phyloP scores from a whole-genome alignment of 805 yeast species.

The Metschnikowia vanudenii region DNA sequence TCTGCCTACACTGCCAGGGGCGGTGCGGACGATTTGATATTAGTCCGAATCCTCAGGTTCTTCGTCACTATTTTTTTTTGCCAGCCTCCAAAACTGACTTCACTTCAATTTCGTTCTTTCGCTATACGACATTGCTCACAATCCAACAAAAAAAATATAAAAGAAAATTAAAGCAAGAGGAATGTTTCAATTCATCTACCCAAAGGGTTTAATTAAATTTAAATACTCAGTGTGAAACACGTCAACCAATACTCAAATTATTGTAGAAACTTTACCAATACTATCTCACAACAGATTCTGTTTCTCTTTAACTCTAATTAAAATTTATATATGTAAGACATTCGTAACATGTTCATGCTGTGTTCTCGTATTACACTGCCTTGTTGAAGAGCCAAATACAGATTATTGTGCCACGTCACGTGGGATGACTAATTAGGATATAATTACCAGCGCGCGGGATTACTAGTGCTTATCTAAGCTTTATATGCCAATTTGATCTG shows the following conservation, averaged over 20 bases:
- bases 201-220: background rate
- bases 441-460: background rate
- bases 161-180: background rate
- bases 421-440: background rate
- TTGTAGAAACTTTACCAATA: too few species aligned
- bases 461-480: too few species aligned
- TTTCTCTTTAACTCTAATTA: background rate
- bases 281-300: too few species aligned
- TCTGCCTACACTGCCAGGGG: background rate
- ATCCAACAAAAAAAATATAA: background rate
- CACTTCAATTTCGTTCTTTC: background rate
- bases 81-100: background rate
- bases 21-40: constrained; percentile 4
- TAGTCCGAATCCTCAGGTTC: background rate
- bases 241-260: too few species aligned
- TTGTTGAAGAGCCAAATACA: too few species aligned
- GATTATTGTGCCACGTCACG: background rate
- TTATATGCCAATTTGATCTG: too few species aligned
- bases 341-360: background rate
- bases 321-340: background rate
- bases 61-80: background rate
- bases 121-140: background rate
- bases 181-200: constrained; percentile 2
- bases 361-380: background rate
- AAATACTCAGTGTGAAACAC: too few species aligned